Conservation (phyloP, 257 asterid species). For the Rhazya stricta region DNA sequence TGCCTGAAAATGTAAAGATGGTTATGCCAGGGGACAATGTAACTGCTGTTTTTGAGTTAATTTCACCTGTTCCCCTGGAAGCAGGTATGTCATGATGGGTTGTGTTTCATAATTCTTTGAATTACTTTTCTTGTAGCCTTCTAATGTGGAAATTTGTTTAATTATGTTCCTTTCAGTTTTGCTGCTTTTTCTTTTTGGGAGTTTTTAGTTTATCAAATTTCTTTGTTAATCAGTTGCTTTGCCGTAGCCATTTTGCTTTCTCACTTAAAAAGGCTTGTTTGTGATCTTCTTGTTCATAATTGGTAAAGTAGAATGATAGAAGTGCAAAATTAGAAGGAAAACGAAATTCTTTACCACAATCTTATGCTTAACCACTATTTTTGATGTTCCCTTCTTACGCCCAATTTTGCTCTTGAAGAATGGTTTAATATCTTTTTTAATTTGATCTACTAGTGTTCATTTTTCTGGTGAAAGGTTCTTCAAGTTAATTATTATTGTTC, state of each 20-base stretch:
- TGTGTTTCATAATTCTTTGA: not conserved
- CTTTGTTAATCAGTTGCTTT: not conserved
- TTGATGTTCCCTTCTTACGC: not conserved
- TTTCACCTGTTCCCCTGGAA: slow-evolving; percentile 84
- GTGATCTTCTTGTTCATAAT: not conserved
- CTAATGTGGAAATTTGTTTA: not conserved
- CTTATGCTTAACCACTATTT: not conserved
- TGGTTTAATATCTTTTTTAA: not conserved
- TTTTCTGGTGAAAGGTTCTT: no score
- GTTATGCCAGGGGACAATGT: slow-evolving; percentile 99
- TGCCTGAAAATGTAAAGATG: slow-evolving; percentile 98
- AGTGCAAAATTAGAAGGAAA: no score
- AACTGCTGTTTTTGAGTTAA: slow-evolving; percentile 87
- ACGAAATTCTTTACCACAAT: no score
- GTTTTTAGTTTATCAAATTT: not conserved
- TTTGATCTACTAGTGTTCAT: not conserved
- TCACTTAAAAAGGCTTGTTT: not conserved
- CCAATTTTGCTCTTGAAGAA: not conserved
- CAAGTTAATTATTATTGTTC: not conserved
- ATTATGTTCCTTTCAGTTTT: not conserved
- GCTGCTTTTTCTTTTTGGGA: not conserved
- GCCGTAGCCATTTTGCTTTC: not conserved
- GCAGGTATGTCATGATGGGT: slow-evolving; percentile 40
- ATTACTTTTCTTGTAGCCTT: not conserved
- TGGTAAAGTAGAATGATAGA: not conserved